Conservation (phyloP, 2,329 filamentous ascomycete species). For the Pyricularia sp. region DNA sequence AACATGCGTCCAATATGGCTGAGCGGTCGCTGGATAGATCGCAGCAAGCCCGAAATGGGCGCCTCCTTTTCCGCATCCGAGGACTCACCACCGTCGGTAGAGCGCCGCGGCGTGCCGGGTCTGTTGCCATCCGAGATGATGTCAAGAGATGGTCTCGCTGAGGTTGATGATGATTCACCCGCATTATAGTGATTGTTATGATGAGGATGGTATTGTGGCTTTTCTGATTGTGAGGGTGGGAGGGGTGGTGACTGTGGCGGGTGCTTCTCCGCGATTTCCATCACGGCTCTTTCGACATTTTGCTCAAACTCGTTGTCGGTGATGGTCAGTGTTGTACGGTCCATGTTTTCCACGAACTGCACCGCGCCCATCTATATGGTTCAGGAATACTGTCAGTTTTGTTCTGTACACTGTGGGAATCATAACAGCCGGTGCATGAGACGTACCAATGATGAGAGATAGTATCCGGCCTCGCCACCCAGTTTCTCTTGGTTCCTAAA, state of each 20-base stretch:
- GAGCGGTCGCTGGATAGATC: conserved; percentile 84
- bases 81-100: conserved; percentile 37
- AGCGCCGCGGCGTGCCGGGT: conserved; percentile 37
- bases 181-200: conserved; percentile 6
- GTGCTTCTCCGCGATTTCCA: conserved; percentile 88
- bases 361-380: conserved; percentile 69
- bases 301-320: conserved; percentile 91
- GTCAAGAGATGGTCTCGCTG: conserved; percentile 33
- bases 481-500: conserved; percentile 98
- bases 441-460: conserved; percentile 78
- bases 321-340: conserved; percentile 87
- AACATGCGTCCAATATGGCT: conserved; percentile 93
- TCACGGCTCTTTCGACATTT: conserved; percentile 94
- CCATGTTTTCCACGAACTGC: conserved; percentile 93
- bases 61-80: conserved; percentile 55
- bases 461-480: conserved; percentile 95
- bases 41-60: conserved; percentile 74
- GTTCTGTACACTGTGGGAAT: neutral
- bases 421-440: neutral
- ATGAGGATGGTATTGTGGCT: conserved; percentile 16
- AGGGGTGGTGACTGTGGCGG: conserved; percentile 39
- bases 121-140: conserved; percentile 18
- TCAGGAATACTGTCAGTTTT: neutral
- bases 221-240: conserved; percentile 36
- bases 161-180: conserved; percentile 38